Evolutionary conservation across 768 basidiomycete species (phyloP).

Genomic region (Strobilomyces dryophilus): DNA sequence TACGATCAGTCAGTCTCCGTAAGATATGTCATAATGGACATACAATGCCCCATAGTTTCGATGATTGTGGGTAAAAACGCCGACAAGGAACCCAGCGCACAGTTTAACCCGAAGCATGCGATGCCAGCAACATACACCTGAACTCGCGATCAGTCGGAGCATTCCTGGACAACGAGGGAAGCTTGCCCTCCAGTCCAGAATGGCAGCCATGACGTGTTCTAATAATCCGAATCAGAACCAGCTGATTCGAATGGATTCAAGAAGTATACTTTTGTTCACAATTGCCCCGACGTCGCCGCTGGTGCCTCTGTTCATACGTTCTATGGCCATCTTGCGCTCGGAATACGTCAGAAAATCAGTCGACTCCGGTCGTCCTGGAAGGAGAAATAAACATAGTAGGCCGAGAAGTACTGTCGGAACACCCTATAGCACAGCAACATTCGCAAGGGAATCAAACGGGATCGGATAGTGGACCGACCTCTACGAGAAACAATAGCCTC

Average conservation of each 20-base stretch:
- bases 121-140: constrained; percentile 45
- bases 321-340: constrained; percentile 31
- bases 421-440: constrained; percentile 39
- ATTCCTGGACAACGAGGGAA: not conserved
- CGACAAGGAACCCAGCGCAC: constrained; percentile 45
- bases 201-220: constrained; percentile 42
- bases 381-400: constrained; percentile 24
- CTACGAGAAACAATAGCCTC: constrained; percentile 34
- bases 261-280: constrained; percentile 35
- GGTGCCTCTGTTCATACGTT: constrained; percentile 38
- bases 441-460: not conserved
- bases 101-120: constrained; percentile 46
- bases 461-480: constrained; percentile 7
- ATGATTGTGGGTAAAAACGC: constrained; percentile 57
- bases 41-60: constrained; percentile 45
- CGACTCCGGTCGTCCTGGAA: constrained; percentile 33
- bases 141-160: constrained; percentile 4
- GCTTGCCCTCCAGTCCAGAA: constrained; percentile 43
- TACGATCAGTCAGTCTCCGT: not conserved
- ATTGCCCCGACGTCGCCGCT: constrained; percentile 40
- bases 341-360: constrained; percentile 30
- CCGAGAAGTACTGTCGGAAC: constrained; percentile 41
- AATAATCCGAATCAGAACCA: not conserved
- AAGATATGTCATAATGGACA: constrained; percentile 4
- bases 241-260: not conserved